Conservation (phyloP, 225 moss, liverwort and hornwort genomes). For the Lunularia cruciata region DNA sequence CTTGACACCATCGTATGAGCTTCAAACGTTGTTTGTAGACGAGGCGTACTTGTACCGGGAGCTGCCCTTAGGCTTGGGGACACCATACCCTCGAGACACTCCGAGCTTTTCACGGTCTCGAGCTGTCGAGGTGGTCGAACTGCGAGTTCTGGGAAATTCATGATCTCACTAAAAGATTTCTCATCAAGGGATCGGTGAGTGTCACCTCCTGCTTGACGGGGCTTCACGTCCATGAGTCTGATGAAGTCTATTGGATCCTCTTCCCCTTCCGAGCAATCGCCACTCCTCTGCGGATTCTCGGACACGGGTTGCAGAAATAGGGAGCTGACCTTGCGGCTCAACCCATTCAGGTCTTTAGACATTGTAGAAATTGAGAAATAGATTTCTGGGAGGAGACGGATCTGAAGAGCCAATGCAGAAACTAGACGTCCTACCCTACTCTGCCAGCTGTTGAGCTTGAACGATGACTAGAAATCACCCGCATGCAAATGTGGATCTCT, state of each 20-base stretch:
- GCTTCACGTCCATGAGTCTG: slow-evolving; percentile 62
- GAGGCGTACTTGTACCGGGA: slow-evolving; percentile 52
- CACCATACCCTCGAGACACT: slow-evolving; percentile 79
- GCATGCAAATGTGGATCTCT: not conserved
- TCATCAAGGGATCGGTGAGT: slow-evolving; percentile 81
- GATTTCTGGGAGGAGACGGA: not conserved
- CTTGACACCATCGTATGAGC: slow-evolving; percentile 81
- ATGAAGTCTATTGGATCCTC: slow-evolving; percentile 43
- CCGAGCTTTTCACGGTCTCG: slow-evolving; percentile 96
- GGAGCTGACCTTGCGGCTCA: not conserved
- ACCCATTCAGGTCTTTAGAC: not conserved
- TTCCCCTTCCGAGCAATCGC: not conserved
- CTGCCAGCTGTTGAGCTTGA: not conserved
- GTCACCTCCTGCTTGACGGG: slow-evolving; percentile 54
- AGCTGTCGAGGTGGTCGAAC: slow-evolving; percentile 72
- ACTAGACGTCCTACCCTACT: too few species aligned
- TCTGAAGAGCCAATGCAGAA: slow-evolving; percentile 8
- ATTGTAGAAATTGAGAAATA: not conserved
- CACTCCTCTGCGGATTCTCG: not conserved
- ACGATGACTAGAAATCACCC: not conserved
- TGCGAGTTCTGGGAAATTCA: slow-evolving; percentile 66
- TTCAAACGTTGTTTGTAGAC: slow-evolving; percentile 63
- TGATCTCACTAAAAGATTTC: slow-evolving; percentile 82
- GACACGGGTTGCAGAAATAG: not conserved
- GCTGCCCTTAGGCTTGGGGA: slow-evolving; percentile 59